These are phyloP conservation scores for Phellinidium pouzarii DNA, from an alignment of 1,284 basidiomycete species.

Conservation along the genomic window DNA sequence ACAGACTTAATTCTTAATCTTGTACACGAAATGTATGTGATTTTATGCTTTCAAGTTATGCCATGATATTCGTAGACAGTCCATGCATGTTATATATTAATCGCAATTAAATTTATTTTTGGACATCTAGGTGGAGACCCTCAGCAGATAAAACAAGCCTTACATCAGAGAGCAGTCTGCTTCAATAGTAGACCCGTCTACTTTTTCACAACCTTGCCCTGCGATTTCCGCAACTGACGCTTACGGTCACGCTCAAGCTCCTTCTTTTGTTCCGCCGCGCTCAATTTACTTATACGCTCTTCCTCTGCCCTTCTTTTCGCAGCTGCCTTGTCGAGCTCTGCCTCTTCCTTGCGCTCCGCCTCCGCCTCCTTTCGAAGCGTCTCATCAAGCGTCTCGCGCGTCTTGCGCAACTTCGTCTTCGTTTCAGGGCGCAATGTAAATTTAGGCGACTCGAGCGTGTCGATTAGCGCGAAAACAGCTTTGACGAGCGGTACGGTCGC, in stretches of 20 bases:
- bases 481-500: constrained; percentile 58
- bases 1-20: background rate
- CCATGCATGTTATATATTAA: constrained; percentile 25
- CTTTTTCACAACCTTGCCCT: constrained; percentile 51
- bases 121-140: background rate
- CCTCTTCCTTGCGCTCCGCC: constrained; percentile 69
- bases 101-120: constrained; percentile 24
- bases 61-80: constrained; percentile 1
- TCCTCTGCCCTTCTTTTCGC: constrained; percentile 72
- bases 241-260: constrained; percentile 74
- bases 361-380: constrained; percentile 60
- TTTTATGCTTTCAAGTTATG: constrained; percentile 1
- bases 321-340: constrained; percentile 38
- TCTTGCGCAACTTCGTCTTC: constrained; percentile 63
- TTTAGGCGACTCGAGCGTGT: constrained; percentile 51
- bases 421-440: constrained; percentile 70
- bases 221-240: constrained; percentile 58
- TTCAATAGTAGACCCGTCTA: constrained; percentile 34
- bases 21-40: background rate
- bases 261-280: constrained; percentile 80
- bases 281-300: constrained; percentile 63
- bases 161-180: no score
- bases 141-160: no score
- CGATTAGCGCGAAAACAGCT: constrained; percentile 68
- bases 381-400: constrained; percentile 64